Percentiles rank a stretch among this genome's conserved stretches.
Evolutionary conservation across 2,329 filamentous ascomycete genomes (phyloP).

Genomic region (Calonectria leucothoes): DNA sequence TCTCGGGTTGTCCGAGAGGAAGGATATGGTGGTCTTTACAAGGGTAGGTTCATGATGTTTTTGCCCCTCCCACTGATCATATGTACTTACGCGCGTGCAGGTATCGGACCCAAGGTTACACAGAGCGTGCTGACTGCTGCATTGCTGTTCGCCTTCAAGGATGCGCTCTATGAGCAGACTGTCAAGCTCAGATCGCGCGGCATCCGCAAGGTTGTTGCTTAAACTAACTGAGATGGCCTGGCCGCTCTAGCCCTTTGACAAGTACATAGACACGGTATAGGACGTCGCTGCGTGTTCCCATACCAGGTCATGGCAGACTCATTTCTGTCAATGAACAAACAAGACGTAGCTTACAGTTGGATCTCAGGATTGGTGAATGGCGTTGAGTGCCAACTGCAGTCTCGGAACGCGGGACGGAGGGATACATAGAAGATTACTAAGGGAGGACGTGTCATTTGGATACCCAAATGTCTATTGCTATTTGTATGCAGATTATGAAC

Average conservation of each 20-base stretch:
- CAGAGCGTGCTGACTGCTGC: constrained; percentile 97
- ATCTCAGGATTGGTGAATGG: constrained; percentile 24
- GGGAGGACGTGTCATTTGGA: constrained; percentile 37
- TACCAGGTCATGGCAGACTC: constrained; percentile 20
- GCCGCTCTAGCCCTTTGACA: neutral
- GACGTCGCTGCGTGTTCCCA: constrained; percentile 17
- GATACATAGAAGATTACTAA: constrained; percentile 3
- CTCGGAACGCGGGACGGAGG: neutral
- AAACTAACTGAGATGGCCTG: constrained; percentile 22
- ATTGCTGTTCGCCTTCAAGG: constrained; percentile 98
- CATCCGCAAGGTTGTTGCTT: constrained; percentile 53
- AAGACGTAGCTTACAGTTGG: constrained; percentile 18
- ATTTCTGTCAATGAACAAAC: constrained; percentile 26
- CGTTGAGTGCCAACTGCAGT: constrained; percentile 11
- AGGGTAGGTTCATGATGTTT: constrained; percentile 68
- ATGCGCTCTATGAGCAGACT: constrained; percentile 89
- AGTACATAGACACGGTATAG: constrained; percentile 19
- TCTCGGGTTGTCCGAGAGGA: constrained; percentile 86
- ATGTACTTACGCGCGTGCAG: constrained; percentile 56
- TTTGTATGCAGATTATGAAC: constrained; percentile 27
- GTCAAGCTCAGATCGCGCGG: constrained; percentile 69
- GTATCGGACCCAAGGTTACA: constrained; percentile 94
- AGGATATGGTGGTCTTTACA: constrained; percentile 92
- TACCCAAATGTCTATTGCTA: constrained; percentile 38
- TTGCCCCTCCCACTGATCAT: neutral